Evolutionary conservation across 257 asterid species (phyloP), one percentile per base, ranked within the genome.

Genomic region (Jaltomata sinuosa): DNA sequence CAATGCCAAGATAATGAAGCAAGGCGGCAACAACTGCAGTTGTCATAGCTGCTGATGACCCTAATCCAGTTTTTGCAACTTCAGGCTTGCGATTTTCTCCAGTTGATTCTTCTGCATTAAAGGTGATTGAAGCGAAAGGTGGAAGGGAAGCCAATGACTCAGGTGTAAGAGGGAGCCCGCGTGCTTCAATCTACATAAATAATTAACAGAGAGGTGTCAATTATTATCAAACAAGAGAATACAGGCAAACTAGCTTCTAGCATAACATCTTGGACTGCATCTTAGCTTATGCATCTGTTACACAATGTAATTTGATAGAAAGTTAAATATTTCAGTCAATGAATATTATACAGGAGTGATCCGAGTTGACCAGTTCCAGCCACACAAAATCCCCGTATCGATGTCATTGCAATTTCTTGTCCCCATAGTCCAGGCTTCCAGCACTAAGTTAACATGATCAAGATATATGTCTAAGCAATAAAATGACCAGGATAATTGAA

Each of bases 41-140:
- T 86, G 99, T 97, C 99, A 95, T 97, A 69, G 99, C 99, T 68
- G 99, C 99, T 29, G 99, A 97, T 15, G 99, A 97, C 84, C 99
- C 99, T 92, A 97, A 86, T 71, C 99, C 99, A 82, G 99, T 97
- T 90, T 97, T 97, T 82, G 99, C 98, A 89, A 95, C 99, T 91
- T 97, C 99, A 80, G 99, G 99, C 88, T 92, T 94, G 90, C 90
- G 77, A 82, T 85, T 92, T 72, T 87, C 92, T 27, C 92, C 95
- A 89, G 84, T 87, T 52, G 94, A 87, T 81, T 91, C 97, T 87
- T 97, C 99, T 8, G 93, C 90, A 85, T 94, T 97, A 83, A 95
- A 89, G 76, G 99, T 92, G 84, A 95, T 94, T 21, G 98, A 94
- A 82, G 96, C 50, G 88, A 97, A 97, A 84, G 99, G 96, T 64